These are phyloP conservation scores for Camillea tinctor DNA, from an alignment of 2,329 filamentous ascomycete species.

Conservation along the genomic window DNA sequence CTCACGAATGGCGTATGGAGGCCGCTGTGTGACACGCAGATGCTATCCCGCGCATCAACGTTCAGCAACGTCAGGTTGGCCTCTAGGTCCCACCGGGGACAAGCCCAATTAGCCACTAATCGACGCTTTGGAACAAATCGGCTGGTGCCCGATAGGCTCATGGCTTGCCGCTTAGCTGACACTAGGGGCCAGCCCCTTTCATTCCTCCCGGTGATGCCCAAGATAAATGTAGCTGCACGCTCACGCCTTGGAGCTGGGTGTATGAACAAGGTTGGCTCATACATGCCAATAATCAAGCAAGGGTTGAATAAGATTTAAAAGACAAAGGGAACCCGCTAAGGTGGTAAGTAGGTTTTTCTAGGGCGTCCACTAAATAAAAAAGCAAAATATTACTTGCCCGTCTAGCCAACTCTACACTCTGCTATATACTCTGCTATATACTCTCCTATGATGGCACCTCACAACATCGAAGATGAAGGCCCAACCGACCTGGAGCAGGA, in stretches of 20 bases:
- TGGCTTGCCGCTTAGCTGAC: neutral
- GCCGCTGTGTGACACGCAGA: neutral
- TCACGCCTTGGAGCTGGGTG: neutral
- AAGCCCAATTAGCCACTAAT: slow-evolving; percentile 7
- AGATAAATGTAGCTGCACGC: neutral
- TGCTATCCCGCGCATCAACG: neutral
- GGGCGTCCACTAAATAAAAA: neutral
- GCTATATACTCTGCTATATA: neutral
- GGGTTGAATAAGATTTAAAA: no score
- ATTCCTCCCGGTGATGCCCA: neutral
- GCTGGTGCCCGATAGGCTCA: slow-evolving; percentile 9
- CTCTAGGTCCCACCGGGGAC: neutral
- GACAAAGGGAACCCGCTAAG: neutral
- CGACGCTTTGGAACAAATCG: slow-evolving; percentile 13
- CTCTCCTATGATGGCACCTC: slow-evolving; percentile 28
- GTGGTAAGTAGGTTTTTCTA: neutral
- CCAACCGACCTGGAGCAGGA: slow-evolving; percentile 27
- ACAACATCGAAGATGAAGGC: slow-evolving; percentile 28
- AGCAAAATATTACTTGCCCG: neutral
- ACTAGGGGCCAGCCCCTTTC: neutral
- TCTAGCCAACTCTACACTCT: neutral
- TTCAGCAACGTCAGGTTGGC: neutral
- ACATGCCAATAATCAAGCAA: no score
- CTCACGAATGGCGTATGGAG: neutral
- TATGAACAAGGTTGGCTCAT: no score